Evolutionary conservation across 2,329 filamentous ascomycete species (phyloP), one percentile per base, ranked within the genome.

Genomic region (Lachnum nothofagi): DNA sequence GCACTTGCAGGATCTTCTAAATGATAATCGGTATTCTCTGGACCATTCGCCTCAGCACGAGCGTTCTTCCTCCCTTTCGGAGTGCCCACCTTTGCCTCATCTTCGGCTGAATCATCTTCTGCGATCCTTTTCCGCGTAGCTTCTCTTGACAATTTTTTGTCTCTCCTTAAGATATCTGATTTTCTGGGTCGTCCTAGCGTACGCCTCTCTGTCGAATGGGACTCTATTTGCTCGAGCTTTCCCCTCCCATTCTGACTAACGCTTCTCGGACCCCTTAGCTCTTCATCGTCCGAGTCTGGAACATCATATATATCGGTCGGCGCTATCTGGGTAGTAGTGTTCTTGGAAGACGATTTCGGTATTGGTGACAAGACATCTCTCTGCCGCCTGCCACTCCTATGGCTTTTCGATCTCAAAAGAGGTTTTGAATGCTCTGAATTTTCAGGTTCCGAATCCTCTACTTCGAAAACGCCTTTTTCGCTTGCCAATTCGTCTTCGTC

Each of bases 121-220:
- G 23, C 38, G 44, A 60, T 35, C 31, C 48, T 53, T 35, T 55
- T 53, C 23, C 56, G 33, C 29, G 44, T 46, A 9, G 44, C 54
- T 42, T 57, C 44, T 12, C 50, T 58, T 12, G 53, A 51, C 23
- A 53, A 39, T 34, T 47, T 46, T 27, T 58, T 55, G 7, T 49
- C 55, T 22, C 49, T 52, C 42, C 52, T 60, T 37, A 60, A 46
- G 10, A 56, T 45, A 20, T 55, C 44, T 2, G 52, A 55, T 37
- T 58, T 60, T 17, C 52, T 49, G 14, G 54, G 55, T 2, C 53
- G 53, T 17, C 52, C 51, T 19, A 44, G 49, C 10, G 29, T 31
- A 10, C 51, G 49, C 44, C 46, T 53, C 17, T 33, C 23, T 7
- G 25, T 45, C 31, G 52, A 35, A 10, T 49, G 19, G 41, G 46